A percentile compares a stretch with the other conserved stretches of the same genome.
Evolutionary conservation across 805 yeast genomes (phyloP).

Genomic region (Candida rishiriensis): DNA sequence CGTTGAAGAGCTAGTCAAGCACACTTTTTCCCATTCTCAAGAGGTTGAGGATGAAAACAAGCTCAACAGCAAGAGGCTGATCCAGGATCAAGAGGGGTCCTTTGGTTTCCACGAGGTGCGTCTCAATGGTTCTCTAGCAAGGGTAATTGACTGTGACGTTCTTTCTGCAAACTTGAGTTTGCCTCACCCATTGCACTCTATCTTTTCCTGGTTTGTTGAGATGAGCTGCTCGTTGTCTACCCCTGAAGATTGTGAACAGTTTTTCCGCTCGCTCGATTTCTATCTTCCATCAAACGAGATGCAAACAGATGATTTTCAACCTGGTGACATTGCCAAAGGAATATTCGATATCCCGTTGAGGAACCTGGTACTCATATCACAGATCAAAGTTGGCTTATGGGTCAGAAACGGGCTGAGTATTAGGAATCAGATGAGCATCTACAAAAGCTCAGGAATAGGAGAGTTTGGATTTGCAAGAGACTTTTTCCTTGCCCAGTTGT

Average conservation of each 20-base stretch:
- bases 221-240: slow-evolving; percentile 30
- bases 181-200: slow-evolving; percentile 76
- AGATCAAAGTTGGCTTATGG: slow-evolving; percentile 88
- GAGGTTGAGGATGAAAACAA: slow-evolving; percentile 3
- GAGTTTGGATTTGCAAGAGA: slow-evolving; percentile 83
- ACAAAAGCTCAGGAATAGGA: slow-evolving; percentile 70
- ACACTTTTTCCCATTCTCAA: slow-evolving; percentile 12
- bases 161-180: slow-evolving; percentile 54
- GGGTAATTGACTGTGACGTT: slow-evolving; percentile 38
- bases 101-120: slow-evolving; percentile 17
- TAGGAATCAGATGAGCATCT: slow-evolving; percentile 72
- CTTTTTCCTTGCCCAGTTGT: slow-evolving; percentile 65
- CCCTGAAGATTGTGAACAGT: slow-evolving; percentile 1
- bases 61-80: slow-evolving; percentile 1
- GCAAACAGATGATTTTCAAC: background rate
- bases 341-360: slow-evolving; percentile 74
- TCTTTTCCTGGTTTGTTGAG: slow-evolving; percentile 68
- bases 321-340: slow-evolving; percentile 21
- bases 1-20: slow-evolving; percentile 7
- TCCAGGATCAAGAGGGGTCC: slow-evolving; percentile 23
- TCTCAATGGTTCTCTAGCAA: slow-evolving; percentile 16
- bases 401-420: slow-evolving; percentile 88
- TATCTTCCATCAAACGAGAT: slow-evolving; percentile 2
- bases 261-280: slow-evolving; percentile 9
- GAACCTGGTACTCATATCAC: slow-evolving; percentile 72